phyloP scores from a whole-genome alignment of 257 asterid genomes.

The Solanum tacnaense region DNA sequence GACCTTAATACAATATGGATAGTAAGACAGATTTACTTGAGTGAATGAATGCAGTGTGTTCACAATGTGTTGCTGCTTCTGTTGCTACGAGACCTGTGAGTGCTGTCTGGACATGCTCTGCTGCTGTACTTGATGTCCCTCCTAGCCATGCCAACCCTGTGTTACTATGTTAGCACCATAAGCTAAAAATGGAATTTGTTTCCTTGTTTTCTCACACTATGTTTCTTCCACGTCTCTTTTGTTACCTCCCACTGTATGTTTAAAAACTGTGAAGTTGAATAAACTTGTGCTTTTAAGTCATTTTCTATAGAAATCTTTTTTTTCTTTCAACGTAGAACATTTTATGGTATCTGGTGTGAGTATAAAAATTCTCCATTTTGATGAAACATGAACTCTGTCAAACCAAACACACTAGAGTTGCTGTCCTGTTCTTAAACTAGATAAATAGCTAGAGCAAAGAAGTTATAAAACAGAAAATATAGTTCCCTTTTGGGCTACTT shows the following conservation, averaged over 20 bases:
- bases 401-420: not conserved
- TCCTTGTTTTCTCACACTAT: not conserved
- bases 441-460: not conserved
- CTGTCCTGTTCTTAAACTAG: not conserved
- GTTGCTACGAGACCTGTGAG: conserved; percentile 30
- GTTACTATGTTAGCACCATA: too few species aligned
- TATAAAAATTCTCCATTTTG: not conserved
- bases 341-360: not conserved
- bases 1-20: not conserved
- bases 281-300: not conserved
- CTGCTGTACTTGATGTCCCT: conserved; percentile 10
- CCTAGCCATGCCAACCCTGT: not conserved
- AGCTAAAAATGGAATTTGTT: not conserved
- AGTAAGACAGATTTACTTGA: not conserved
- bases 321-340: not conserved
- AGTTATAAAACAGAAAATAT: not conserved
- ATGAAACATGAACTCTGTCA: not conserved
- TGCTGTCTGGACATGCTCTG: conserved; percentile 23
- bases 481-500: not conserved
- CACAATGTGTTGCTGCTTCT: conserved; percentile 25
- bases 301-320: not conserved
- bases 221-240: not conserved
- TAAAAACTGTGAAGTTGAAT: not conserved
- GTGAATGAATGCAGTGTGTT: conserved; percentile 11
- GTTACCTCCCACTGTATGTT: not conserved